A percentile compares a stretch with the other conserved stretches of the same genome.
phyloP scores from a whole-genome alignment of 2,329 filamentous ascomycete species.

The Cladosporium phlei region DNA sequence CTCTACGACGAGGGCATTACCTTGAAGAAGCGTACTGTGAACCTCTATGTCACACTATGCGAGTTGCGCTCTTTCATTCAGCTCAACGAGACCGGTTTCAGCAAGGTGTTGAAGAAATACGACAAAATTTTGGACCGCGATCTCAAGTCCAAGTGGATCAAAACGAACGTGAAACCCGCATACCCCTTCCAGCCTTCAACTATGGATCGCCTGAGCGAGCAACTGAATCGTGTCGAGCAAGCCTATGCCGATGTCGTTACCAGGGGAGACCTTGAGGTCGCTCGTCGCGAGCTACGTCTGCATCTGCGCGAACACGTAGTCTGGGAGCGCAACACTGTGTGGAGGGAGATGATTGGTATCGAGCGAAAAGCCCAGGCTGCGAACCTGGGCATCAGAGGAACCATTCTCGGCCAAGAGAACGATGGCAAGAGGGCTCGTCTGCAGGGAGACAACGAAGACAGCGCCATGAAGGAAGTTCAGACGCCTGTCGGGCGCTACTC shows the following conservation, averaged over 20 bases:
- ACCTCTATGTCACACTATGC: conserved; percentile 84
- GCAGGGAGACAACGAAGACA: conserved; percentile 76
- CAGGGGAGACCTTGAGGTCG: conserved; percentile 68
- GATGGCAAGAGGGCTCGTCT: conserved; percentile 64
- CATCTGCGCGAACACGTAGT: conserved; percentile 95
- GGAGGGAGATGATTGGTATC: conserved; percentile 97
- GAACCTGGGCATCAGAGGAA: conserved; percentile 73
- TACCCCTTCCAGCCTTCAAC: conserved; percentile 76
- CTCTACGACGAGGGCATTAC: conserved; percentile 71
- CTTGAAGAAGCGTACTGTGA: conserved; percentile 85
- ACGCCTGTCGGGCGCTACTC: conserved; percentile 76
- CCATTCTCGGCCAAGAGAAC: conserved; percentile 70
- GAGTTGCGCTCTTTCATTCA: conserved; percentile 95
- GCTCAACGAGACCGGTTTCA: conserved; percentile 93
- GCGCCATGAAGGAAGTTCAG: conserved; percentile 61
- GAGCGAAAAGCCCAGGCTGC: conserved; percentile 93
- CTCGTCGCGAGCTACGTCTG: conserved; percentile 79
- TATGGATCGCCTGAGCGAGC: conserved; percentile 63
- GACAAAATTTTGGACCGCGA: conserved; percentile 90
- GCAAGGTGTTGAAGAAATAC: conserved; percentile 96
- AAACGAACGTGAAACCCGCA: conserved; percentile 66
- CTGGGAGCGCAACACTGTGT: conserved; percentile 98
- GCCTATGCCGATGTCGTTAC: conserved; percentile 80
- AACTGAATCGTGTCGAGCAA: conserved; percentile 69
- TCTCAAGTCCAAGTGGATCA: conserved; percentile 72